phyloP scores from a whole-genome alignment of 305 asterid genomes.

The Fraxinus greggii region DNA sequence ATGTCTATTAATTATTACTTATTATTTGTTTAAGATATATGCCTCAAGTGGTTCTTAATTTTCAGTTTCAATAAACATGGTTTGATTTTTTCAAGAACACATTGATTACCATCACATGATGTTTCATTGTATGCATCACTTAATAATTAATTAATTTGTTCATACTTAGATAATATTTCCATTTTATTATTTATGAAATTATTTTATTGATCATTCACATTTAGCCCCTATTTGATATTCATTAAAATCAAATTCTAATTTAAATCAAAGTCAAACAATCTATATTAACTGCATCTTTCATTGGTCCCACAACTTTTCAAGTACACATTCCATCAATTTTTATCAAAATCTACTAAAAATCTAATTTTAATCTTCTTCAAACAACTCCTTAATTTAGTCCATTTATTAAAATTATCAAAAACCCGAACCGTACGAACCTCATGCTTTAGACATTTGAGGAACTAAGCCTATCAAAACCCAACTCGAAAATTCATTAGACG shows the following conservation, averaged over 20 bases:
- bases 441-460: neutral
- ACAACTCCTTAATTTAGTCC: neutral
- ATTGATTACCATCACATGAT: slow-evolving; percentile 1
- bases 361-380: no score
- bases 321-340: no score
- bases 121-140: neutral
- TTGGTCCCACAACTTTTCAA: no score
- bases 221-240: no score
- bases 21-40: no score
- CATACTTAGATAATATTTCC: neutral
- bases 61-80: neutral
- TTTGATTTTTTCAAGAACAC: neutral
- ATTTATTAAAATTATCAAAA: neutral
- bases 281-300: no score
- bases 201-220: neutral
- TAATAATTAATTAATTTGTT: neutral
- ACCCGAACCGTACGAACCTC: neutral
- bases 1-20: neutral
- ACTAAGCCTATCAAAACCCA: neutral
- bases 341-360: no score
- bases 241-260: no score
- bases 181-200: neutral
- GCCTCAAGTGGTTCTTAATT: neutral
- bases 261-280: no score
- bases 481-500: neutral